These are phyloP conservation scores for Clavispora carvajalis DNA, from an alignment of 805 yeast species.

Conservation along the genomic window DNA sequence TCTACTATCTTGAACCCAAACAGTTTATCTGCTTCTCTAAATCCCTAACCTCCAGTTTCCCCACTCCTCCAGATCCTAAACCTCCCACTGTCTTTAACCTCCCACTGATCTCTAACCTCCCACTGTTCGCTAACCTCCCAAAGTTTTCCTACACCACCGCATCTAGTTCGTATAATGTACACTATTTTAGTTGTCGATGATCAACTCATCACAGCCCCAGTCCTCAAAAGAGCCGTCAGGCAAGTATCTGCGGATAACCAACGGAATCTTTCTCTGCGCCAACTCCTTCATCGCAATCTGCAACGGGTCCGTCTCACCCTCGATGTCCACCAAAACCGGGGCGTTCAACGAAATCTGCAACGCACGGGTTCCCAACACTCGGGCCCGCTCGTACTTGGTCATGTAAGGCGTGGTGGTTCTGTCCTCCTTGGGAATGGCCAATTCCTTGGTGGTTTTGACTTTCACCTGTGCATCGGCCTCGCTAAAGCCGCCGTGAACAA, in stretches of 20 bases:
- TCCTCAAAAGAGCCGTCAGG: conserved; percentile 98
- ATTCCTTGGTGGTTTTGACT: conserved; percentile 65
- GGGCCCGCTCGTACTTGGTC: conserved; percentile 98
- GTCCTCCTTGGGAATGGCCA: conserved; percentile 83
- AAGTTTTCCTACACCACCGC: neutral
- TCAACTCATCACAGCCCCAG: conserved; percentile 98
- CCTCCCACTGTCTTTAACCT: no score
- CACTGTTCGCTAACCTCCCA: no score
- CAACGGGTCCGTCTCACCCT: conserved; percentile 98
- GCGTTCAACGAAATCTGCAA: conserved; percentile 97
- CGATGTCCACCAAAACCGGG: conserved; percentile 94
- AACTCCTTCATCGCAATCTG: conserved; percentile 97
- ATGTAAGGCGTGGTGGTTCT: conserved; percentile 96
- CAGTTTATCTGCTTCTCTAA: no score
- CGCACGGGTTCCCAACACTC: conserved; percentile 96
- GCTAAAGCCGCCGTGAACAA: conserved; percentile 67
- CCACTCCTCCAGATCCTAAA: no score
- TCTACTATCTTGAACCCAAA: no score
- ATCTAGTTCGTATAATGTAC: conserved; percentile 1
- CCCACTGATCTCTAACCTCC: no score
- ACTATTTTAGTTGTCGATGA: conserved; percentile 61
- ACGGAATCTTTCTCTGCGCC: conserved; percentile 89
- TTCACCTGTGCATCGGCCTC: conserved; percentile 45
- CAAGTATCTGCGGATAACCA: conserved; percentile 89
- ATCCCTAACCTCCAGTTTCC: no score